These are phyloP conservation scores for Lenzites betulinus DNA, from an alignment of 768 basidiomycete species.

Conservation along the genomic window DNA sequence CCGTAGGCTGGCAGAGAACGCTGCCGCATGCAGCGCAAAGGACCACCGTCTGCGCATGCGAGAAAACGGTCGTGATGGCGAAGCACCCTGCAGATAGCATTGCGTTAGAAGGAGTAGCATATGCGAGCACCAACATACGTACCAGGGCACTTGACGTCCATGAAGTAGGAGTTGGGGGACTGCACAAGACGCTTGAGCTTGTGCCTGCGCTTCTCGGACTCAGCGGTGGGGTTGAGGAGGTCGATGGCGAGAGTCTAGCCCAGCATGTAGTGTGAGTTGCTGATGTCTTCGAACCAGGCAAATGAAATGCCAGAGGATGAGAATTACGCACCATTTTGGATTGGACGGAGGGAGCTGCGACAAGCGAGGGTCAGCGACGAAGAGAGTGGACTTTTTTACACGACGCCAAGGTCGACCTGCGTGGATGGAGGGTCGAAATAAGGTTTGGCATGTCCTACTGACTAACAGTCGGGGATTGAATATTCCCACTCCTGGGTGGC, in stretches of 20 bases:
- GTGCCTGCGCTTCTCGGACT: constrained; percentile 87
- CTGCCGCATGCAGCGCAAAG: constrained; percentile 91
- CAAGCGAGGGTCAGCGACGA: constrained; percentile 20
- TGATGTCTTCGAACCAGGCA: not conserved
- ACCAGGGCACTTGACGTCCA: constrained; percentile 99
- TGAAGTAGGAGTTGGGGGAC: constrained; percentile 98
- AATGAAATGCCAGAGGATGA: too few species aligned
- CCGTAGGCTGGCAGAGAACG: constrained; percentile 96
- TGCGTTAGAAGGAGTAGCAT: constrained; percentile 14
- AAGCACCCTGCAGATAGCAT: constrained; percentile 68
- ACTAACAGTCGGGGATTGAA: constrained; percentile 22
- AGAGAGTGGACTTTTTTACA: constrained; percentile 25
- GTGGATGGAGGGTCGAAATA: constrained; percentile 26
- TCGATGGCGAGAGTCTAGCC: constrained; percentile 92
- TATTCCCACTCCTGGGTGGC: constrained; percentile 18
- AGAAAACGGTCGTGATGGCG: constrained; percentile 96
- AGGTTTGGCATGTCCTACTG: constrained; percentile 18
- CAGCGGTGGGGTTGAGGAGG: constrained; percentile 93
- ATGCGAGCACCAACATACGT: constrained; percentile 30
- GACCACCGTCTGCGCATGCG: constrained; percentile 97
- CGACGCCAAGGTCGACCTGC: constrained; percentile 28
- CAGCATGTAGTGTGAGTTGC: not conserved
- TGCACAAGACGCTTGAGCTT: constrained; percentile 99
- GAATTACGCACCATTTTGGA: constrained; percentile 31
- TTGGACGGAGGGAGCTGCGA: constrained; percentile 10